Conservation (phyloP, 495 filamentous ascomycete species). For the Platismatia glauca region DNA sequence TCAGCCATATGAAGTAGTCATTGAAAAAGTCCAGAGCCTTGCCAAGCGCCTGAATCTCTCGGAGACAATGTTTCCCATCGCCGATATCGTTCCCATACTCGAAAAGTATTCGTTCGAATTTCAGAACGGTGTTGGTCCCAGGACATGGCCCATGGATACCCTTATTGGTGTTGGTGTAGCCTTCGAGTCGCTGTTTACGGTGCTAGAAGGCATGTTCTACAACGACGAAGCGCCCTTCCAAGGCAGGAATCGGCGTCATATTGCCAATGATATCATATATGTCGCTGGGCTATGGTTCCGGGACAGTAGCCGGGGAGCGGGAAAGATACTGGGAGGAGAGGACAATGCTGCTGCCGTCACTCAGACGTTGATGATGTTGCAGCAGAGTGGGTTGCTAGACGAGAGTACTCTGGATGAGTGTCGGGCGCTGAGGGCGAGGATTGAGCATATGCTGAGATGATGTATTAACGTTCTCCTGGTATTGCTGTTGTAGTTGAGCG, state of each 20-base stretch:
- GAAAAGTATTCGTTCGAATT: conserved; percentile 68
- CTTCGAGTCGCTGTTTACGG: conserved; percentile 62
- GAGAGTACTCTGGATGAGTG: conserved; percentile 23
- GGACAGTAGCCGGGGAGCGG: conserved; percentile 47
- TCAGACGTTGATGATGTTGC: conserved; percentile 39
- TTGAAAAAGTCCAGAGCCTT: conserved; percentile 62
- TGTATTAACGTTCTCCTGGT: conserved; percentile 5
- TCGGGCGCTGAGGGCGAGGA: conserved; percentile 36
- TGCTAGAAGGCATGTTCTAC: conserved; percentile 78
- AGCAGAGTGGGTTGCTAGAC: conserved; percentile 24
- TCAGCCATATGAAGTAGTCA: conserved; percentile 70
- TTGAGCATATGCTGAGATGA: conserved; percentile 39
- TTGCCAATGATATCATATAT: conserved; percentile 56
- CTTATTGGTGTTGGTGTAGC: conserved; percentile 69
- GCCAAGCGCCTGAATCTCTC: conserved; percentile 70
- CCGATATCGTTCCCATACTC: conserved; percentile 57
- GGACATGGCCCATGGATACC: conserved; percentile 73
- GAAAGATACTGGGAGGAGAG: conserved; percentile 46
- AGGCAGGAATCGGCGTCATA: conserved; percentile 48
- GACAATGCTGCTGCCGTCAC: conserved; percentile 38
- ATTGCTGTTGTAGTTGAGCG: conserved; percentile 8
- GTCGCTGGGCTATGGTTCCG: conserved; percentile 54
- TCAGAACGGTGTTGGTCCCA: conserved; percentile 54
- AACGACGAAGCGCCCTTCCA: conserved; percentile 76
- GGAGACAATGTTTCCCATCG: conserved; percentile 69